Base-by-base conservation (phyloP, 331 rosid species). In the Pyrus hybrid region DNA sequence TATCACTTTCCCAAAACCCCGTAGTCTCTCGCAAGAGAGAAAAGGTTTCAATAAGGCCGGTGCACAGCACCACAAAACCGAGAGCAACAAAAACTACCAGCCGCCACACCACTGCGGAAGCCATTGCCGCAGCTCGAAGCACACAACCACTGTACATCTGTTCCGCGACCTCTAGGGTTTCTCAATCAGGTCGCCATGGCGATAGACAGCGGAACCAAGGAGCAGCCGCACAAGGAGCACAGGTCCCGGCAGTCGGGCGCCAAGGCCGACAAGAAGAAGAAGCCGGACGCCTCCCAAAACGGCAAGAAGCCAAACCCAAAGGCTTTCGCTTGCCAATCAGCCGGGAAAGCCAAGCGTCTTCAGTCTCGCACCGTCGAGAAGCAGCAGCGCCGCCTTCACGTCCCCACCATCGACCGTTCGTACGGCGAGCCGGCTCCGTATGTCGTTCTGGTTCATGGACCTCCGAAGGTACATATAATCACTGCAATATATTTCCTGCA, bases 341-440 rank as follows among this genome's bases (percentile, higher is more conserved):
- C 97, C 7, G 88, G 76, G 8, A 94, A 92, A 67, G 97, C 95
- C 28, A 89, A 90, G 83, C 91, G 93, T 11, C 62, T 92, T 71
- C 90, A 92, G 78, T 85, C 97, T 21, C 97, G 96, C 41, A 14
- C 96, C 32, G 99, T 92, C 29, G 99, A 94, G 86, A 94, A 94
- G 79, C 97, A 92, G 83, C 99, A 94, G 87, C 96, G 99, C 63
- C 78, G 97, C 68, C 96, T 94, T 64, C 99, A 86, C 30, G 85
- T 85, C 13, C 99, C 99, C 0, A 71, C 86, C 74, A 82, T 88
- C 2, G 96, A 92, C 73, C 93, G 97, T 65, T 45, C 88, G 61
- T 92, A 94, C 61, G 97, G 92, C 22, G 97, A 94, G 54, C 84
- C 92, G 4, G 82, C 97, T 60, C 99, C 99, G 0, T 94, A 62